Evolutionary conservation across 768 basidiomycete genomes (phyloP).

Genomic region (Termitomyces sp.): DNA sequence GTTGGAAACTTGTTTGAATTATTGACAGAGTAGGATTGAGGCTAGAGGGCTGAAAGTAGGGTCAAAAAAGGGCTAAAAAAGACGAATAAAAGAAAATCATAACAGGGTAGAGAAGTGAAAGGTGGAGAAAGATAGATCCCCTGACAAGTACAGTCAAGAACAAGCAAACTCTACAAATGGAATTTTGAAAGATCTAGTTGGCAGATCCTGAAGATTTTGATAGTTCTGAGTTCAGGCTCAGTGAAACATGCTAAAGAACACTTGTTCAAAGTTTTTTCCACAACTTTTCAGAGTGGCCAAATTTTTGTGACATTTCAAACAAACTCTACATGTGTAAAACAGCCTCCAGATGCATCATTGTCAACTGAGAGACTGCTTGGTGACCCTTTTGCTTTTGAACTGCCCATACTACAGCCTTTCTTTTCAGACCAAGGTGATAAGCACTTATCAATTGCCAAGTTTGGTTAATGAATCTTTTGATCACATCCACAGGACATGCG

Average conservation of each 20-base stretch:
- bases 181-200: too few species aligned
- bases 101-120: too few species aligned
- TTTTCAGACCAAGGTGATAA: conserved; percentile 30
- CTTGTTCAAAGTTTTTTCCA: conserved; percentile 19
- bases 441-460: conserved; percentile 10
- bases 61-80: too few species aligned
- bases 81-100: too few species aligned
- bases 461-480: neutral
- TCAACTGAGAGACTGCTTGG: conserved; percentile 19
- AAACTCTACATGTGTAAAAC: conserved; percentile 16
- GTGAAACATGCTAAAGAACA: neutral
- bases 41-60: too few species aligned
- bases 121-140: too few species aligned
- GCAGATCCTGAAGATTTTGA: too few species aligned
- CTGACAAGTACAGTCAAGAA: too few species aligned
- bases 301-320: neutral
- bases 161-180: too few species aligned
- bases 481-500: neutral
- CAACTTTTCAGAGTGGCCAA: conserved; percentile 14
- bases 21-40: too few species aligned
- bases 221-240: neutral
- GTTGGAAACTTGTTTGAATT: too few species aligned
- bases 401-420: conserved; percentile 31
- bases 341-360: conserved; percentile 31
- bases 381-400: conserved; percentile 31